Evolutionary conservation across 495 filamentous ascomycete genomes (phyloP).

Genomic region (Aspergillus hancockii): DNA sequence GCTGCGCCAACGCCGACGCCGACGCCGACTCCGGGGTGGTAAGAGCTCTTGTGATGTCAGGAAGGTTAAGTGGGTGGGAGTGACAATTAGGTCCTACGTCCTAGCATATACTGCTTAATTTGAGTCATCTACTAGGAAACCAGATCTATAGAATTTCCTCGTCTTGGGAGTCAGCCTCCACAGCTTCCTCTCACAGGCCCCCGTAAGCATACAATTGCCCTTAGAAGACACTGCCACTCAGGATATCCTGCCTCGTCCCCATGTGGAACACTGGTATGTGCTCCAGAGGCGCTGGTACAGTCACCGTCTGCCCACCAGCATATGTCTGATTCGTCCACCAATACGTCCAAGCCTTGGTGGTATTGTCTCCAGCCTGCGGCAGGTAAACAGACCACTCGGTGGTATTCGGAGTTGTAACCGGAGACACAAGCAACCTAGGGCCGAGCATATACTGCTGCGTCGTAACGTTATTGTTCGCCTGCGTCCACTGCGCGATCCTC

Average conservation of each 20-base stretch:
- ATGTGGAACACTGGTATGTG: constrained; percentile 32
- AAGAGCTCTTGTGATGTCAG: not conserved
- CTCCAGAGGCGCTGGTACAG: constrained; percentile 21
- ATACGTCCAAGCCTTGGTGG: constrained; percentile 26
- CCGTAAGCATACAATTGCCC: not conserved
- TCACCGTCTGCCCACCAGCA: constrained; percentile 28
- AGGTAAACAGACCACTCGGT: constrained; percentile 34
- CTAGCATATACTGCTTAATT: not conserved
- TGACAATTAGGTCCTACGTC: no score
- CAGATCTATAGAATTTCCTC: no score
- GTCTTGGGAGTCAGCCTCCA: no score
- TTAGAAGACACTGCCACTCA: constrained; percentile 24
- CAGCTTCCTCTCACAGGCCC: no score
- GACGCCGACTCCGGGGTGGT: not conserved
- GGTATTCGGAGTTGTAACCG: constrained; percentile 27
- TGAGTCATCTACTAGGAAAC: not conserved
- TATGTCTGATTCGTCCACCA: constrained; percentile 34
- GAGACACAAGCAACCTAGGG: constrained; percentile 26
- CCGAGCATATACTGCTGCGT: constrained; percentile 38
- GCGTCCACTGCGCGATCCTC: constrained; percentile 18
- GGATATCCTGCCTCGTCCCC: constrained; percentile 21
- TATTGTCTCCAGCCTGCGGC: constrained; percentile 17
- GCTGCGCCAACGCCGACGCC: not conserved
- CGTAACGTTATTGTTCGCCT: constrained; percentile 23
- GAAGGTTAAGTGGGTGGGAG: not conserved